Conservation (phyloP, 441 rosid species). For the Omphalea diandra region DNA sequence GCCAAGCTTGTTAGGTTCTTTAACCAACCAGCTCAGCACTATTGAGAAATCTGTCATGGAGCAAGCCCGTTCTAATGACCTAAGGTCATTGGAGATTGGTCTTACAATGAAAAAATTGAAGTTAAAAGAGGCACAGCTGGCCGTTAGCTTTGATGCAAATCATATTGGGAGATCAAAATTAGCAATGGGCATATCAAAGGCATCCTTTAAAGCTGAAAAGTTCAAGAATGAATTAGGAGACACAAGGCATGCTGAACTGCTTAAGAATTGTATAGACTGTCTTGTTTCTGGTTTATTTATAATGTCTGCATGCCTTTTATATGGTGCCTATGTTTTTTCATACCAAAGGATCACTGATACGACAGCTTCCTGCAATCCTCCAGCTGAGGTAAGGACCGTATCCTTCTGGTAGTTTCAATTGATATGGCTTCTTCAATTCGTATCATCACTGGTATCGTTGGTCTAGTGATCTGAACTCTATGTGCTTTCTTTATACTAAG, state of each 20-base stretch:
- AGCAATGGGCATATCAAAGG: slow-evolving; percentile 61
- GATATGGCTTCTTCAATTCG: neutral
- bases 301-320: slow-evolving; percentile 56
- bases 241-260: slow-evolving; percentile 66
- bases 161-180: slow-evolving; percentile 58
- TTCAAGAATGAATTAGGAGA: slow-evolving; percentile 74
- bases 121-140: slow-evolving; percentile 55
- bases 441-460: neutral
- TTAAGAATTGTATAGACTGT: slow-evolving; percentile 61
- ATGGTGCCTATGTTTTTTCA: slow-evolving; percentile 69
- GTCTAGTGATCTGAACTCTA: neutral
- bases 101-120: slow-evolving; percentile 49
- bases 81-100: slow-evolving; percentile 65
- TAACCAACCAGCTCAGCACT: slow-evolving; percentile 30
- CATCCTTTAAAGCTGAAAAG: slow-evolving; percentile 69
- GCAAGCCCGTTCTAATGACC: slow-evolving; percentile 76
- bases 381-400: slow-evolving; percentile 34
- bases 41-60: slow-evolving; percentile 55
- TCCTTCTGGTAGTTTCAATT: neutral
- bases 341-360: slow-evolving; percentile 67
- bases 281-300: slow-evolving; percentile 72
- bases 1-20: slow-evolving; percentile 34
- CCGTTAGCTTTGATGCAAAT: slow-evolving; percentile 56
- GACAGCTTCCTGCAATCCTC: slow-evolving; percentile 56
- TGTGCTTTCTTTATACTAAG: neutral